Conservation (phyloP, 1,139 yeast species). For the Spathaspora sp. region DNA sequence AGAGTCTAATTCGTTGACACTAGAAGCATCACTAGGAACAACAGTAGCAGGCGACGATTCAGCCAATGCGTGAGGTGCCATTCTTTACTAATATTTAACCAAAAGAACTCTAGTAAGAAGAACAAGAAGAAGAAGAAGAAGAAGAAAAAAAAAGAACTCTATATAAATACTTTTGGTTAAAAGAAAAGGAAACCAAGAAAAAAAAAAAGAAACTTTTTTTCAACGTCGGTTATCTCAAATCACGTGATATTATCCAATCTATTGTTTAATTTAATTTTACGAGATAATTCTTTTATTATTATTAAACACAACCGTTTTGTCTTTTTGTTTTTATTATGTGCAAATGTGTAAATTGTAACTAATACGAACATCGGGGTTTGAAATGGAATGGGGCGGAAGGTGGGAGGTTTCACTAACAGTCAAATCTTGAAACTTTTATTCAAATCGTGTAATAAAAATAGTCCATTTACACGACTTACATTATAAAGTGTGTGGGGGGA, state of each 20-base stretch:
- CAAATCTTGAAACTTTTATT: no score
- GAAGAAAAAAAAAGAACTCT: neutral
- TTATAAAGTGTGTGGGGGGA: no score
- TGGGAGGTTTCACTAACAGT: no score
- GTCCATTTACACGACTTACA: no score
- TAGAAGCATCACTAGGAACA: slow-evolving; percentile 1
- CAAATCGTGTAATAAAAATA: no score
- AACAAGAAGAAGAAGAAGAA: no score
- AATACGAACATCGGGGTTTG: no score
- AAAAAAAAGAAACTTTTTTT: neutral
- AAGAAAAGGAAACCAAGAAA: neutral
- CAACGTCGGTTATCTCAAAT: slow-evolving; percentile 1
- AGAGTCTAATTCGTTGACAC: slow-evolving; percentile 7
- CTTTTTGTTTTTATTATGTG: no score
- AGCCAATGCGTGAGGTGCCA: slow-evolving; percentile 12
- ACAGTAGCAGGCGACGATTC: neutral
- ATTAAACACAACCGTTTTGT: no score
- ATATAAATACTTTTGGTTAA: neutral
- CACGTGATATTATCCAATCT: slow-evolving; percentile 9
- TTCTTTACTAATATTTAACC: neutral
- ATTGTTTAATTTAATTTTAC: neutral
- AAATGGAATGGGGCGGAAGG: no score
- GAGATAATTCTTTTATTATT: no score
- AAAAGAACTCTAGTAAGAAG: neutral
- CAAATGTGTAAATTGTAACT: no score